Base-by-base conservation (phyloP, 176 grass and related monocot genomes). In the Phyllostachys edulis region DNA sequence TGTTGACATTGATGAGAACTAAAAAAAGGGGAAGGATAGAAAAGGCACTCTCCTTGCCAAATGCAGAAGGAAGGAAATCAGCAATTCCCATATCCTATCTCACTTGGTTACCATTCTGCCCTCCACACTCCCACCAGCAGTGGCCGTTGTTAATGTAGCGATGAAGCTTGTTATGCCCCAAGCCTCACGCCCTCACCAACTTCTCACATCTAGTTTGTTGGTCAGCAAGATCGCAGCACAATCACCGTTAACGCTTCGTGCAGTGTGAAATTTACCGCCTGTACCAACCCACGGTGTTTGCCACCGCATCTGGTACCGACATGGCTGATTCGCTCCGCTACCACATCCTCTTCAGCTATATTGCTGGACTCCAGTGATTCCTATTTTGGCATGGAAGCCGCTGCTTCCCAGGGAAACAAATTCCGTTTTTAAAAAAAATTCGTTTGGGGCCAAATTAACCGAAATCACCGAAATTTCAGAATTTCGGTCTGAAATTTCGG, bases 21-120 rank as follows among this genome's bases (percentile, higher is more conserved):
- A 75, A 66, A 65, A 40, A 20, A 75, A 21, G 29, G 4, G 5
- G 59, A 74, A 57, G 7, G 50, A 62, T 66, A 74, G 49, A 36
- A 74, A 54, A 6, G 15, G 49, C n/a, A 60, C 34, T 42, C 37
- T 55, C 10, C 36, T 15, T 45, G 74, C 16, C 5, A 79, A 51
- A 79, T 63, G n/a, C 59, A 56, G n/a, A n/a, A n/a, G n/a, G 52
- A 41, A 6, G 60, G 10, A 64, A 65, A 73, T 86, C 56, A 51
- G 24, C 36, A 40, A 36, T 44, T 1, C 18, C 44, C n/a, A 7
- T 60, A 52, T 82, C 69, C 63, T 24, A 23, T 12, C 24, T 44
- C 21, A 37, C 21, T 42, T 3, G 29, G 0, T 71, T 21, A 26
- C 44, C 42, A 76, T 77, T 83, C 12, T 80, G 63, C 63, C 54